Evolutionary conservation across 1,139 yeast genomes (phyloP).

Genomic region (Pichia sp.): DNA sequence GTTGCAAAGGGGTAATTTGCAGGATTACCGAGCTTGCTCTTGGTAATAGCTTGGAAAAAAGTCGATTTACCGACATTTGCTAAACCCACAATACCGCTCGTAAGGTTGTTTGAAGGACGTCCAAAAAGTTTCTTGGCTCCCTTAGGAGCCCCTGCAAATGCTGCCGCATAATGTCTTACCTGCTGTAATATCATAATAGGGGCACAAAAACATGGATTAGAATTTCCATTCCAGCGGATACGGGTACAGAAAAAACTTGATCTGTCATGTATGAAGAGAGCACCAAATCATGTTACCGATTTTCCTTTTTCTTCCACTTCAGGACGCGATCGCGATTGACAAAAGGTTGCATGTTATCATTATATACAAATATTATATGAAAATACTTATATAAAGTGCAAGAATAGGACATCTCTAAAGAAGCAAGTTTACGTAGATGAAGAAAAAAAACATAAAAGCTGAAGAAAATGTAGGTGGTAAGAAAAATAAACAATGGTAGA

Average conservation of each 20-base stretch:
- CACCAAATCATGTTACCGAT: neutral
- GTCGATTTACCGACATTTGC: slow-evolving; percentile 97
- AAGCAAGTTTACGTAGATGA: neutral
- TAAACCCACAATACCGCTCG: slow-evolving; percentile 94
- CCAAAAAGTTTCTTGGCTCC: slow-evolving; percentile 71
- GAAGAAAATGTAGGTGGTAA: neutral
- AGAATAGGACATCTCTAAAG: neutral
- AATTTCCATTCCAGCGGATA: neutral
- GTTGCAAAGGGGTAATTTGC: slow-evolving; percentile 99
- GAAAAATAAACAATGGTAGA: neutral
- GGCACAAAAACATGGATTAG: neutral
- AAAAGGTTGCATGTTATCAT: neutral
- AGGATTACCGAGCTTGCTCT: slow-evolving; percentile 94
- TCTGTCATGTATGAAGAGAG: neutral
- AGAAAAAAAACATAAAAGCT: neutral
- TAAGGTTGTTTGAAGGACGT: slow-evolving; percentile 96
- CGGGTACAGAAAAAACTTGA: neutral
- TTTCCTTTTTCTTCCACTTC: neutral
- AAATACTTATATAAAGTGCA: neutral
- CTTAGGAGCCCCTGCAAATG: neutral
- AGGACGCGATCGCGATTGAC: neutral
- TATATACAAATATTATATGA: neutral
- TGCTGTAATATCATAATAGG: slow-evolving; percentile 1
- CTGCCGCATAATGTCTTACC: slow-evolving; percentile 4
- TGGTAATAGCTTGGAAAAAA: slow-evolving; percentile 80